phyloP scores from a whole-genome alignment of 2,329 filamentous ascomycete species.

The Diplodia seriata region DNA sequence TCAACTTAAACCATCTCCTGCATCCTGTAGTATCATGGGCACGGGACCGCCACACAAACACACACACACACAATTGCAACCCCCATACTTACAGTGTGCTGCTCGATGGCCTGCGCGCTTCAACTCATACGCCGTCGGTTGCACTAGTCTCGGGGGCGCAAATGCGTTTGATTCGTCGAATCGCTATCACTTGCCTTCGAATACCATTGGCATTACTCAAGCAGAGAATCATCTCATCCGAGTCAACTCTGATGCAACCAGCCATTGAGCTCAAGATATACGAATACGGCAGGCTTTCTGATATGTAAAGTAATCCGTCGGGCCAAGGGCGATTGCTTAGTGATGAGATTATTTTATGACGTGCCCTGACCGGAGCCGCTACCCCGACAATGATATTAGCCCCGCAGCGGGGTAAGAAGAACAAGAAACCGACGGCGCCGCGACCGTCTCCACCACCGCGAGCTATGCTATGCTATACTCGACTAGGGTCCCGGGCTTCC shows the following conservation, averaged over 20 bases:
- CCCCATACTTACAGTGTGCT: too few relatives aligned
- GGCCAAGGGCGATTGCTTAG: conserved; percentile 5
- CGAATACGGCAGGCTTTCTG: too few relatives aligned
- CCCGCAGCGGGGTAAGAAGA: conserved; percentile 21
- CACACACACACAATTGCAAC: too few relatives aligned
- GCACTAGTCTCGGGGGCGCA: background rate
- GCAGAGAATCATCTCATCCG: background rate
- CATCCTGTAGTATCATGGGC: too few relatives aligned
- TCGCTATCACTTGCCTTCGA: background rate
- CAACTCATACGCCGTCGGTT: background rate
- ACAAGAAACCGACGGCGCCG: background rate
- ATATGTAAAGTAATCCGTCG: conserved; percentile 12
- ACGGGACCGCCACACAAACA: too few relatives aligned
- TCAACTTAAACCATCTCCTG: too few relatives aligned
- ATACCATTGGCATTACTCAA: background rate
- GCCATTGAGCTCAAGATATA: background rate
- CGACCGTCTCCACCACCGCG: background rate
- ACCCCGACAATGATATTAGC: background rate
- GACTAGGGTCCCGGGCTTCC: background rate
- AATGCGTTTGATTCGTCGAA: background rate
- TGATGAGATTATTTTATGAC: background rate
- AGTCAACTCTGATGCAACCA: background rate
- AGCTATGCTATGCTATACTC: background rate
- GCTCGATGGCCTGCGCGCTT: background rate
- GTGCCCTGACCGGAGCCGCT: background rate